Conservation (phyloP, 805 yeast genomes). For the Candida michaelii region DNA sequence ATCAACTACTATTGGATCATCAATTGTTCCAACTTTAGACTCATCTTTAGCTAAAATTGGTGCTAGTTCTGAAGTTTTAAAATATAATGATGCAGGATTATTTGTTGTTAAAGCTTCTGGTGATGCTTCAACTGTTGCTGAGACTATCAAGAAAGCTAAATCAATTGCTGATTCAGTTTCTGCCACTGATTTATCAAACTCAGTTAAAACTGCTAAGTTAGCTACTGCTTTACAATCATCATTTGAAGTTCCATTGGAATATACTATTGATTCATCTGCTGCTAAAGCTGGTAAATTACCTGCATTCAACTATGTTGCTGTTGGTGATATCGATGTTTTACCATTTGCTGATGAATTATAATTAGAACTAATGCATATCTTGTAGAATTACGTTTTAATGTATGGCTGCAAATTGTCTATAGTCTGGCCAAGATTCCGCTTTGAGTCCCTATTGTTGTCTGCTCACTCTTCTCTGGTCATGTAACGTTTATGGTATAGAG, state of each 20-base stretch:
- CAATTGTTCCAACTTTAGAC: slow-evolving; percentile 55
- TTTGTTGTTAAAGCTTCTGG: slow-evolving; percentile 70
- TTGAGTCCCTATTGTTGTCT: too few relatives aligned
- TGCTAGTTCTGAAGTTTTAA: slow-evolving; percentile 53
- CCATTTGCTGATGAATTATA: slow-evolving; percentile 88
- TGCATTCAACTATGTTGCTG: slow-evolving; percentile 81
- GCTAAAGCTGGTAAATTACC: slow-evolving; percentile 44
- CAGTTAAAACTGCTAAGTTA: slow-evolving; percentile 44
- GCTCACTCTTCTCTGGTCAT: too few relatives aligned
- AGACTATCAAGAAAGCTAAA: slow-evolving; percentile 61
- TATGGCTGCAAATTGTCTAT: too few relatives aligned
- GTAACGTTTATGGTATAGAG: too few relatives aligned
- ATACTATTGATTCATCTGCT: slow-evolving; percentile 34
- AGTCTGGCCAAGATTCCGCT: too few relatives aligned
- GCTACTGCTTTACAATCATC: slow-evolving; percentile 42
- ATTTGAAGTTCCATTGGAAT: slow-evolving; percentile 29
- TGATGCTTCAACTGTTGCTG: slow-evolving; percentile 52
- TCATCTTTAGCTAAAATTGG: slow-evolving; percentile 51
- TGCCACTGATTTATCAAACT: slow-evolving; percentile 56
- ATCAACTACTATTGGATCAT: slow-evolving; percentile 62
- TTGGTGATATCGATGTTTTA: slow-evolving; percentile 82
- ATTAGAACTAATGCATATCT: slow-evolving; percentile 5
- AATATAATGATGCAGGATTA: slow-evolving; percentile 78
- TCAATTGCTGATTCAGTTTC: slow-evolving; percentile 33
- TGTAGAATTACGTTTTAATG: too few relatives aligned